phyloP scores from a whole-genome alignment of 1,139 yeast genomes.

The Magnusiomyces magnusii region DNA sequence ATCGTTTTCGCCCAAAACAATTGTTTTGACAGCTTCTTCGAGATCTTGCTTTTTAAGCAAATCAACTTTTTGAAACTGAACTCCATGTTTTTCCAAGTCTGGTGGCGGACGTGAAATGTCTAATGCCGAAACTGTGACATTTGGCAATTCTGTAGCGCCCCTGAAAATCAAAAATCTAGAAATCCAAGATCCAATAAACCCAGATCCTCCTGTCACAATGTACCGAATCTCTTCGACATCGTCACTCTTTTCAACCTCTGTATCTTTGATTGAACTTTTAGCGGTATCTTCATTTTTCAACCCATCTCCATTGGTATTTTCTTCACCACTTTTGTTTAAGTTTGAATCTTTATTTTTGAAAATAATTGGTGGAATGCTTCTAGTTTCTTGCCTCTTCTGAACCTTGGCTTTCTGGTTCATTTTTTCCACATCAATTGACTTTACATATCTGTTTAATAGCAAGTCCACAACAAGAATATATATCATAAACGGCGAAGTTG shows the following conservation, averaged over 20 bases:
- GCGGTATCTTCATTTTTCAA: no score
- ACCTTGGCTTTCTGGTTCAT: constrained; percentile 9
- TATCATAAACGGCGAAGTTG: constrained; percentile 8
- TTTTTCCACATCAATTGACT: constrained; percentile 9
- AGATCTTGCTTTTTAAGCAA: constrained; percentile 17
- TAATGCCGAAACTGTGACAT: constrained; percentile 19
- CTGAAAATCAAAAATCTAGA: constrained; percentile 28
- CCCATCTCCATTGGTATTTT: no score
- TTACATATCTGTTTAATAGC: constrained; percentile 12
- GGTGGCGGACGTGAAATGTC: constrained; percentile 23
- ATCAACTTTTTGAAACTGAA: constrained; percentile 18
- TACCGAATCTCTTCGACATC: constrained; percentile 18
- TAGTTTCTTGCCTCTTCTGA: background rate
- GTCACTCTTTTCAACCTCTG: no score
- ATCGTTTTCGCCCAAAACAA: background rate
- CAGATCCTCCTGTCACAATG: constrained; percentile 30
- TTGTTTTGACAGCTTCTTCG: constrained; percentile 11
- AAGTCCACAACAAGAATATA: constrained; percentile 8
- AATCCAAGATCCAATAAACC: constrained; percentile 33
- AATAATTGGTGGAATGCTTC: constrained; percentile 9
- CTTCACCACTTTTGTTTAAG: no score
- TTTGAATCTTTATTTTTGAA: background rate
- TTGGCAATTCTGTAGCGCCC: constrained; percentile 15
- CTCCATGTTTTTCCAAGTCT: constrained; percentile 27
- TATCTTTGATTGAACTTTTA: no score